Conservation (phyloP, 495 filamentous ascomycete genomes). For the Monascus purpureus region DNA sequence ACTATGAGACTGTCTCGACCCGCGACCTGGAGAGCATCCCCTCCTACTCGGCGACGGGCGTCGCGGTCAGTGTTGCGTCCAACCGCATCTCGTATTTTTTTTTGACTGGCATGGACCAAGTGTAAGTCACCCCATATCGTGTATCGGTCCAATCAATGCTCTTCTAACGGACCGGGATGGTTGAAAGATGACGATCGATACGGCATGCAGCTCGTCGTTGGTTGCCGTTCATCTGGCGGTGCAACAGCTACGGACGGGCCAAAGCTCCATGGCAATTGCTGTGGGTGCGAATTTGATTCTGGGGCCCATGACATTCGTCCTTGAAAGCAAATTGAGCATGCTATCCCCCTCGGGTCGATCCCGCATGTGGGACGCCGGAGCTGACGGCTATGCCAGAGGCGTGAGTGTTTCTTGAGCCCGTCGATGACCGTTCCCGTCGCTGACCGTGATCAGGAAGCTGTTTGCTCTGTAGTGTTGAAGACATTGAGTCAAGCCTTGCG, state of each 20-base stretch:
- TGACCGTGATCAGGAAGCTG: no score
- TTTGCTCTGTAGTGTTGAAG: conserved; percentile 14
- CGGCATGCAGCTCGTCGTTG: conserved; percentile 20
- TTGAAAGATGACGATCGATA: conserved; percentile 17
- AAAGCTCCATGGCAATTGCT: conserved; percentile 20
- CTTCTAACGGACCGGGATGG: no score
- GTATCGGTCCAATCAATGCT: no score
- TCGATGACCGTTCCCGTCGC: no score
- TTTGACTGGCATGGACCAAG: conserved; percentile 17
- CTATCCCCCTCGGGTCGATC: conserved; percentile 3
- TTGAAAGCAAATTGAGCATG: conserved; percentile 7
- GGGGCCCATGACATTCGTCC: conserved; percentile 14
- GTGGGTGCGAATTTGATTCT: conserved; percentile 27
- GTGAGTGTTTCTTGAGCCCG: no score
- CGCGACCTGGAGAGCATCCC: conserved; percentile 16
- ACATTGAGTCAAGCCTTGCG: conserved; percentile 4
- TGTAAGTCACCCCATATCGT: no score
- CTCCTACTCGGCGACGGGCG: conserved; percentile 20
- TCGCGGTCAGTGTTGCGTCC: conserved; percentile 12
- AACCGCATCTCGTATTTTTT: conserved; percentile 21
- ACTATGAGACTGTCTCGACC: conserved; percentile 22
- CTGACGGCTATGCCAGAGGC: conserved; percentile 21
- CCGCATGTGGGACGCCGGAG: conserved; percentile 13
- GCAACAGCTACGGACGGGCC: conserved; percentile 25
- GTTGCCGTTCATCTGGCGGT: conserved; percentile 26